Base-by-base conservation (phyloP, 192 early-diverging fungal species). In the Podila horticola region DNA sequence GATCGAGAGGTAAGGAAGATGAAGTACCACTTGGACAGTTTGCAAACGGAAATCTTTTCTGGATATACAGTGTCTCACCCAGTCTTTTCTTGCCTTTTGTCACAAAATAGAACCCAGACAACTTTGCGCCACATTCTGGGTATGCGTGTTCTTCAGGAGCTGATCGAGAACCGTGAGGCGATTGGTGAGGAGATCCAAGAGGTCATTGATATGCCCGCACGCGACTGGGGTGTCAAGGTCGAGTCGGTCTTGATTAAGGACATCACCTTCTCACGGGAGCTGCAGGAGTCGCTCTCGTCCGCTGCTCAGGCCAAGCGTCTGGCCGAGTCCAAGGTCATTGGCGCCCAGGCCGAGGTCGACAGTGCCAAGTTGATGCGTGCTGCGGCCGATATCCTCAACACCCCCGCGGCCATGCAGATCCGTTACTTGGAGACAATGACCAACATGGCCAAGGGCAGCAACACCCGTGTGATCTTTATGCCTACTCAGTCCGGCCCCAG, bases 301-400 rank as follows among this genome's bases (percentile, higher is more conserved):
- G 97, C 96, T 13, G 96, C 96, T 36, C 95, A 95, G 71, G 92
- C 94, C 66, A 92, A 95, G 74, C 86, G 97, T n/a, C 88, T 97
- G 64, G 97, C 94, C 36, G 91, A 97, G 83, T 90, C 91, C 69
- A 97, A 97, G 88, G 89, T 97, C 52, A 98, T 98, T 82, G 91
- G 94, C 29, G 95, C 96, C 2, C 72, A 90, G 74, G 95, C 96
- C 3, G 93, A 93, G 71, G 95, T 96, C 19, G 93, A 96, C 67
- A 84, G 92, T 49, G 95, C 96, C 3, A 96, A 94, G 73, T 82
- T 98, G 31, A 96, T 97, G 95, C 90, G 95, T 34, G 92, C 97
- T 81, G 95, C 96, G n/a, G 92, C 96, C 0, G 95, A 97, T 72
- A 94, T 97, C 52, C 83, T 98, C 24, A 96, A 94, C 81, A 92